phyloP scores from a whole-genome alignment of 805 yeast genomes.

The Candida fluviatilis region DNA sequence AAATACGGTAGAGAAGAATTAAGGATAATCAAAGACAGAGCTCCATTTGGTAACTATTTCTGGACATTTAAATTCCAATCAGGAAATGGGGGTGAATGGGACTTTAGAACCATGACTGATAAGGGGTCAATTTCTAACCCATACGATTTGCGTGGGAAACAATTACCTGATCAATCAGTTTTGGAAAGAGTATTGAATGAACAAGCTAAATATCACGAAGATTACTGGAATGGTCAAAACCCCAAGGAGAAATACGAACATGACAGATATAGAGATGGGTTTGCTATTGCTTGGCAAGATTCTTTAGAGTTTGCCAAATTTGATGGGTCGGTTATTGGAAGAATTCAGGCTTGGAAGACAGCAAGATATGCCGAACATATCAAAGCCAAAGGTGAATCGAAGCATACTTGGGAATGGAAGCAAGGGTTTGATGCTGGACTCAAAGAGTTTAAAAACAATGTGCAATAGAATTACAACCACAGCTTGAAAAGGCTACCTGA shows the following conservation, averaged over 20 bases:
- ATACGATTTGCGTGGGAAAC: conserved; percentile 15
- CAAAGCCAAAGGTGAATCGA: conserved; percentile 48
- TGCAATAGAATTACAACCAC: neutral
- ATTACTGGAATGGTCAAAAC: conserved; percentile 66
- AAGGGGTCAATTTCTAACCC: conserved; percentile 41
- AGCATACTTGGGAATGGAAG: conserved; percentile 81
- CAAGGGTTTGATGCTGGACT: conserved; percentile 76
- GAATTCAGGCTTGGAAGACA: conserved; percentile 62
- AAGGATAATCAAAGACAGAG: conserved; percentile 44
- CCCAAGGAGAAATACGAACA: conserved; percentile 67
- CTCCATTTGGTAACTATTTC: conserved; percentile 72
- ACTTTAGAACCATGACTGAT: conserved; percentile 71
- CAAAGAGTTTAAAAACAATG: conserved; percentile 28
- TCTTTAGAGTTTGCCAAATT: conserved; percentile 62
- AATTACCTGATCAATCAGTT: conserved; percentile 36
- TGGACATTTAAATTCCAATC: conserved; percentile 87
- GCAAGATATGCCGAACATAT: conserved; percentile 64
- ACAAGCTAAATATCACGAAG: conserved; percentile 43
- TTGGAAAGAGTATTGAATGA: conserved; percentile 37
- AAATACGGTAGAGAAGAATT: conserved; percentile 60
- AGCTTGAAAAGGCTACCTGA: no score
- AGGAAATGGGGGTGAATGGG: conserved; percentile 98
- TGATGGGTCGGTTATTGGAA: conserved; percentile 70
- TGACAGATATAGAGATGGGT: conserved; percentile 78
- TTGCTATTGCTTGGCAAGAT: conserved; percentile 72